phyloP scores from a whole-genome alignment of 163 green algal species.

The Volvox carteri region DNA sequence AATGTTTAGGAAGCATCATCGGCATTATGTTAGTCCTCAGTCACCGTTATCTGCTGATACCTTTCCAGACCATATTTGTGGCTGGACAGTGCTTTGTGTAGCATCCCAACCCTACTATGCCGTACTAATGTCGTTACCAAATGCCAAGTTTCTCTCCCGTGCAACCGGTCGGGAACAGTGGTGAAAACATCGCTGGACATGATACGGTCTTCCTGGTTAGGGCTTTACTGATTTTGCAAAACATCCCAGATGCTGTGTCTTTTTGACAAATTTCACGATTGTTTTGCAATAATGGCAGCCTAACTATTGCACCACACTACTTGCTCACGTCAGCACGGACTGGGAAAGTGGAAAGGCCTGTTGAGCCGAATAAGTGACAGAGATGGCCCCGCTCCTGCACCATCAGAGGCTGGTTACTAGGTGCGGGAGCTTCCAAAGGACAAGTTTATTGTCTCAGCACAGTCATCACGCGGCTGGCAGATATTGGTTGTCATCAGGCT shows the following conservation, averaged over 20 bases:
- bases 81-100: not conserved
- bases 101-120: not conserved
- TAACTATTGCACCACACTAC: too few species aligned
- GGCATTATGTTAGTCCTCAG: too few species aligned
- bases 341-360: too few species aligned
- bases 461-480: not conserved
- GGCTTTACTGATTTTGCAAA: too few species aligned
- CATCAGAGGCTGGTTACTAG: not conserved
- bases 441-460: not conserved
- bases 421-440: not conserved
- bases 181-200: too few species aligned
- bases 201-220: too few species aligned
- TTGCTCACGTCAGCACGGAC: too few species aligned
- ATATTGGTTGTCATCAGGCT: not conserved
- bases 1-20: too few species aligned
- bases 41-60: too few species aligned
- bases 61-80: not conserved
- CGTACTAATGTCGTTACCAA: not conserved
- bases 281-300: not conserved
- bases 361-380: not conserved
- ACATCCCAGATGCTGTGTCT: too few species aligned
- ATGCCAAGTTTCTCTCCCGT: not conserved
- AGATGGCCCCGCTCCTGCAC: conserved; percentile 7
- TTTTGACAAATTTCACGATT: too few species aligned
- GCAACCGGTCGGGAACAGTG: too few species aligned